phyloP scores from a whole-genome alignment of 2,329 filamentous ascomycete species.

The Aureobasidium lini region DNA sequence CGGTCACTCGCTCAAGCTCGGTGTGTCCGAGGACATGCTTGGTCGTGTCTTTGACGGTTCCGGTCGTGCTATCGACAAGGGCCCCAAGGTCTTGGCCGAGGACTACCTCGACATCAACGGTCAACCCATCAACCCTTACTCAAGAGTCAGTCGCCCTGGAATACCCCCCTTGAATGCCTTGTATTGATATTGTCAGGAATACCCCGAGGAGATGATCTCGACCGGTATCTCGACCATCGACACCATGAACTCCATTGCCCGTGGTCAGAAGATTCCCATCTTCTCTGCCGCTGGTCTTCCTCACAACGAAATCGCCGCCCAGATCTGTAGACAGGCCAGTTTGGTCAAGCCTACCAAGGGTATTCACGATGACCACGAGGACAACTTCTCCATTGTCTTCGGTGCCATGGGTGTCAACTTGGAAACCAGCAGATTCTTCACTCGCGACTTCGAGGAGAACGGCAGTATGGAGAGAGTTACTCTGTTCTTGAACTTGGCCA shows the following conservation, averaged over 20 bases:
- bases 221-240: conserved; percentile 99
- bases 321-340: conserved; percentile 95
- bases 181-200: conserved; percentile 32
- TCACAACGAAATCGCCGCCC: conserved; percentile 98
- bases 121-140: conserved; percentile 96
- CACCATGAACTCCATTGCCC: conserved; percentile 86
- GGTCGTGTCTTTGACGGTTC: conserved; percentile 98
- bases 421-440: conserved; percentile 98
- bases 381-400: conserved; percentile 99
- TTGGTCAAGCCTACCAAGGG: conserved; percentile 88
- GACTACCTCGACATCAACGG: conserved; percentile 99
- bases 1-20: conserved; percentile 93
- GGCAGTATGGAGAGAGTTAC: conserved; percentile 96
- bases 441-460: conserved; percentile 97
- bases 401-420: conserved; percentile 99
- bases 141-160: conserved; percentile 57
- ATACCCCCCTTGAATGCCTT: not conserved
- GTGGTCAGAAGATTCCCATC: conserved; percentile 99
- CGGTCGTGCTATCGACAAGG: conserved; percentile 96
- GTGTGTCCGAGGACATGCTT: conserved; percentile 98
- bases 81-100: conserved; percentile 93
- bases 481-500: conserved; percentile 97
- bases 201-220: conserved; percentile 99
- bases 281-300: conserved; percentile 97
- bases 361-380: conserved; percentile 91